Evolutionary conservation across 306 rosid genomes (phyloP).

Genomic region (Cucumis melo): DNA sequence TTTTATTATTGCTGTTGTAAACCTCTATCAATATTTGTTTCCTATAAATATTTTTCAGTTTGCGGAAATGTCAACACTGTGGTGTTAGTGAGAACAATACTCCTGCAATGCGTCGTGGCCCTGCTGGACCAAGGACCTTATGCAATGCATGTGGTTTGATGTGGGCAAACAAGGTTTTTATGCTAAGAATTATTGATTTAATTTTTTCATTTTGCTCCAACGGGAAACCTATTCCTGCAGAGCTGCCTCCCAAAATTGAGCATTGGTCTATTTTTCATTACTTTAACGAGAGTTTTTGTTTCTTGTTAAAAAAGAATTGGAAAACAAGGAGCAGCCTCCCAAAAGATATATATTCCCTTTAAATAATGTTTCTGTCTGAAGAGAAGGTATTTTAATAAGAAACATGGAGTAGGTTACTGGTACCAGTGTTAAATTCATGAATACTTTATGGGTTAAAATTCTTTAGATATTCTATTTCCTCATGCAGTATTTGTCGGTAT

Average conservation of each 20-base stretch:
- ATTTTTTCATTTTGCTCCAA: neutral
- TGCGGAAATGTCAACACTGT: conserved; percentile 86
- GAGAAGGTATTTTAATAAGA: neutral
- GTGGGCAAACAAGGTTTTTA: conserved; percentile 94
- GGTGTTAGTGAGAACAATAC: conserved; percentile 79
- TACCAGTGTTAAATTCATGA: neutral
- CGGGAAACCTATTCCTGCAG: neutral
- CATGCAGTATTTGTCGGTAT: neutral
- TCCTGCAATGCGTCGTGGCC: conserved; percentile 99
- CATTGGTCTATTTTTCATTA: no score
- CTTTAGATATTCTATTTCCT: neutral
- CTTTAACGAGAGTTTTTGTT: no score
- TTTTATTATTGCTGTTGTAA: neutral
- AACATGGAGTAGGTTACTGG: neutral
- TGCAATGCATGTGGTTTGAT: conserved; percentile 97
- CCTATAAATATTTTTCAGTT: conserved; percentile 16
- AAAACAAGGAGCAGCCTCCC: no score
- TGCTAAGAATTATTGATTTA: neutral
- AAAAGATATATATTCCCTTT: no score
- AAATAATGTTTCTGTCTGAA: no score
- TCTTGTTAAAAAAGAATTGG: no score
- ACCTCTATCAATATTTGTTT: neutral
- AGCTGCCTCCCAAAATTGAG: neutral
- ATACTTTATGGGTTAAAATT: neutral
- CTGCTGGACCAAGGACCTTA: conserved; percentile 91